Base-by-base conservation (phyloP, 2,329 filamentous ascomycete species). In the Dryadomyces quercus-mongolicae region DNA sequence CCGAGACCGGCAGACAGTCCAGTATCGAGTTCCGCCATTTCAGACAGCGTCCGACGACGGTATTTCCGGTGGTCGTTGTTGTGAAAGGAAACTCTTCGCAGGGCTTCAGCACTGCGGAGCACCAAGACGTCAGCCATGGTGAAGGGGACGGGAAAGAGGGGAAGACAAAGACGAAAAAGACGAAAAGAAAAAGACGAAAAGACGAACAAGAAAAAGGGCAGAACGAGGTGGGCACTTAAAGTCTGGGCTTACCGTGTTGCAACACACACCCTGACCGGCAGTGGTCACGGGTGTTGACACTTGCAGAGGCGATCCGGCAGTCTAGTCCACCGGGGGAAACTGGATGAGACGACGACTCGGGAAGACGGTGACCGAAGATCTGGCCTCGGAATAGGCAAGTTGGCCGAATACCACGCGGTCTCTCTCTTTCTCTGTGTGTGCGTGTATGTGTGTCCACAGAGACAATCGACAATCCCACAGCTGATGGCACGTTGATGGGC, bases 51-150 rank as follows among this genome's bases (percentile, higher is more conserved):
- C 48, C 62, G 67, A 49, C 61, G 63, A 51, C 68, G 67, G 49
- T 65, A 64, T 52, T 61, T 61, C 51, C 65, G 64, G 48, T 68
- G 66, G 57, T 67, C 64, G 64, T 68, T 65, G 53, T 67, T 65
- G 53, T 68, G 66, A 51, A 71, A 71, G 36, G 69, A 71, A 20
- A 71, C 63, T 60, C 63, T 65, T 53, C 70, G 67, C 43, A 73
- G 65, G 57, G 67, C 64, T 60, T 69, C 67, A 42, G 69, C 67
- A 61, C 67, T 66, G 61, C 69, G 69, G 52, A 73, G 57, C 55
- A 73, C 62, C 51, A 73, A 56, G 44, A 64, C 63, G 63, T 74
- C 70, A 73, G 72, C 68, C 68, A 72, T 71, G 54, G 18, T 5
- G 44, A 2, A 48, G n/a, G 20, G 20, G 18, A 49, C 9, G 20